Evolutionary conservation across 139 green algal genomes (phyloP).

Genomic region (Tetratostichococcus sp.): DNA sequence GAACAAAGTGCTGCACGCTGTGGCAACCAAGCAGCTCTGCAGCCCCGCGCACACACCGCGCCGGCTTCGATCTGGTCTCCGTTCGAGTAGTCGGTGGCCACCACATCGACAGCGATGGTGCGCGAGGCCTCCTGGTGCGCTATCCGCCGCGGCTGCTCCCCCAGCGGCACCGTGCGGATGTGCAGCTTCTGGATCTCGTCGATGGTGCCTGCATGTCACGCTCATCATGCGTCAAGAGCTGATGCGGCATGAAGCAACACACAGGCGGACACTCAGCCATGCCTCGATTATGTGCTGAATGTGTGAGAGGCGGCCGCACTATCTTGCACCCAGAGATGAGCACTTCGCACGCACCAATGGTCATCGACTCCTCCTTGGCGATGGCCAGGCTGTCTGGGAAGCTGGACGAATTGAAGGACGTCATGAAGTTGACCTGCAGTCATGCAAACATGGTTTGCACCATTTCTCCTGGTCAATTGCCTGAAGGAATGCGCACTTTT

Average conservation of each 20-base stretch:
- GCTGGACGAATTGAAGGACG: constrained; percentile 63
- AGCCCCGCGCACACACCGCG: no score
- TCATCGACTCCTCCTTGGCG: constrained; percentile 55
- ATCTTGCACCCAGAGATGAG: no score
- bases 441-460: no score
- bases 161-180: constrained; percentile 81
- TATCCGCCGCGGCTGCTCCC: constrained; percentile 89
- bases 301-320: no score
- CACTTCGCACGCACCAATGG: no score
- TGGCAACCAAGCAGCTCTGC: no score
- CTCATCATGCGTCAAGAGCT: background rate
- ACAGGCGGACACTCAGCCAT: no score
- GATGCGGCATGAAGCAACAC: no score
- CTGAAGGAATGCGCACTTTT: no score
- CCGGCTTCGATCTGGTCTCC: background rate
- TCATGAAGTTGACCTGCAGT: constrained; percentile 73
- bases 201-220: constrained; percentile 32
- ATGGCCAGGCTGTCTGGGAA: constrained; percentile 83
- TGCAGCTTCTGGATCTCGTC: constrained; percentile 94
- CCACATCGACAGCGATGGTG: constrained; percentile 37
- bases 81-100: background rate
- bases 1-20: no score
- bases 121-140: constrained; percentile 66
- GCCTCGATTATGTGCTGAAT: no score
- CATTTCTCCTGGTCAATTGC: no score